Evolutionary conservation across 2,329 filamentous ascomycete species (phyloP), one percentile per base, ranked within the genome.

Genomic region (Metarhizium robertsii): DNA sequence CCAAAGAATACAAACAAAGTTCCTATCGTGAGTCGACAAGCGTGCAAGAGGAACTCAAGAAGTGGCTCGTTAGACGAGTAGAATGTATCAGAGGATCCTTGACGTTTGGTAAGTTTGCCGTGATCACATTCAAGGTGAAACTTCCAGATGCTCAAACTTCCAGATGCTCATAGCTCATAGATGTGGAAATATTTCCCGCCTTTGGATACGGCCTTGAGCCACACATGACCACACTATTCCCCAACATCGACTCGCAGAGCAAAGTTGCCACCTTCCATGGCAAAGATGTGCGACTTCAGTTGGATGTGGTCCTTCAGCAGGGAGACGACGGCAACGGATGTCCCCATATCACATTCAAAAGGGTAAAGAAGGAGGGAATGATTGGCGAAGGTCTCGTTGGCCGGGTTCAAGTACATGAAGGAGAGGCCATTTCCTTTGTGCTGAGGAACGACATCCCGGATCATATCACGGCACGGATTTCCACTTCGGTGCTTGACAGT

Each of bases 141-240:
- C 8, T 34, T 43, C 18, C 29, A 14, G 16, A 18, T 16, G 16
- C 32, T 42, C 34, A 43, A 25, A 14, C 8, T 34, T 43, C 18
- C 29, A 14, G 16, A 18, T 16, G 16, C 32, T 42, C 34, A 43
- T 20, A 10, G 29, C 48, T 38, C 55, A 7, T 56, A 77, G 81
- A 87, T 50, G 73, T 90, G 8, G 85, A 90, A 60, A 73, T 90
- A 13, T 89, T 89, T 60, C 87, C 87, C 1, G 82, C 85, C 1
- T 87, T 89, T 65, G 81, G 85, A 60, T 91, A 90, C 65, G 87
- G 84, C 3, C 75, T 75, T 51, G 81, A 85, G 49, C 60, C 74
- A 1, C 87, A 90, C 64, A 78, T 70, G 2, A 85, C 82, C 4
- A 79, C 79, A 2, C 75, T 87, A 30, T 64, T 78, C 10, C 73